Percentiles rank a stretch among this genome's conserved stretches.
These are phyloP conservation scores for Penicillium sp. DNA, from an alignment of 2,329 filamentous ascomycete genomes.

Conservation along the genomic window DNA sequence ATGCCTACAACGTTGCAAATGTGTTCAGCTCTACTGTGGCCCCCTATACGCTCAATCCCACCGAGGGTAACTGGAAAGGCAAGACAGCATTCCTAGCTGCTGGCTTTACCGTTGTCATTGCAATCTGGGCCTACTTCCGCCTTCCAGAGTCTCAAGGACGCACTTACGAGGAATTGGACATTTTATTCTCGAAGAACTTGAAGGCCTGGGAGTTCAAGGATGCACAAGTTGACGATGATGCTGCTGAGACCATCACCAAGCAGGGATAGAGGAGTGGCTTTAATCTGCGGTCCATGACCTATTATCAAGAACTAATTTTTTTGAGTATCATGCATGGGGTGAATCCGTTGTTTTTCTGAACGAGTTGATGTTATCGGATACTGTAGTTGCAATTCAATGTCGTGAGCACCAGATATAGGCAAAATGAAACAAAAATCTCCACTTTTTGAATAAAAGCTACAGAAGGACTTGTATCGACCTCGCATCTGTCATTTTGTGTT, in stretches of 20 bases:
- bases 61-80: constrained; percentile 48
- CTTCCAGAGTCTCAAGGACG: constrained; percentile 51
- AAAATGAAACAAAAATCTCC: too few relatives aligned
- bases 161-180: constrained; percentile 51
- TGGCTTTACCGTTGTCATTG: constrained; percentile 41
- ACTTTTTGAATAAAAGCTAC: too few relatives aligned
- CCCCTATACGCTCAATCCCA: constrained; percentile 38
- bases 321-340: neutral
- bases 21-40: constrained; percentile 51
- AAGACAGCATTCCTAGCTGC: constrained; percentile 51
- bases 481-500: too few relatives aligned
- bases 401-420: neutral
- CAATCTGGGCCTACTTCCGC: constrained; percentile 49
- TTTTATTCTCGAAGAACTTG: constrained; percentile 49
- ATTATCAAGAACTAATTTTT: neutral
- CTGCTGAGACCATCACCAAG: neutral
- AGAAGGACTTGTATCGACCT: too few relatives aligned
- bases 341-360: neutral
- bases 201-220: constrained; percentile 43
- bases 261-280: neutral
- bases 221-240: constrained; percentile 2
- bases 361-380: neutral
- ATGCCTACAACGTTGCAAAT: constrained; percentile 55
- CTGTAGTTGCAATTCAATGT: neutral
- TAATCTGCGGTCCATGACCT: neutral